Evolutionary conservation across 2,329 filamentous ascomycete genomes (phyloP).

Genomic region (Aspergillus caelatus): DNA sequence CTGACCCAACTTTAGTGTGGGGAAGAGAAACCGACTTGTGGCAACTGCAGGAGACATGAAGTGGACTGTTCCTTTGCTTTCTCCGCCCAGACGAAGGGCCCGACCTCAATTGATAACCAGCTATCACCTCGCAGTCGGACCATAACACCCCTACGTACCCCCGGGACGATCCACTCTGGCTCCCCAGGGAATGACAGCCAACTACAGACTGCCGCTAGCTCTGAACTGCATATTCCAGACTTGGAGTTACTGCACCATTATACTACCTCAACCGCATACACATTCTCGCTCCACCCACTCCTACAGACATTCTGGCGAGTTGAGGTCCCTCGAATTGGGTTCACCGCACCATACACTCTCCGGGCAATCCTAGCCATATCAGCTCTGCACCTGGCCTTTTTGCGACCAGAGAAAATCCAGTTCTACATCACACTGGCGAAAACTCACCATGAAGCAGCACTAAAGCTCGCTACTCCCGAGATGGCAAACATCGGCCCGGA

Average conservation of each 20-base stretch:
- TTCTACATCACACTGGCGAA: constrained; percentile 43
- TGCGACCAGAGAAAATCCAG: constrained; percentile 40
- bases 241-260: constrained; percentile 60
- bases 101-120: neutral
- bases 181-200: neutral
- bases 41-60: constrained; percentile 28
- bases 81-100: neutral
- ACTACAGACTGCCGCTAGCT: neutral
- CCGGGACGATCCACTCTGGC: neutral
- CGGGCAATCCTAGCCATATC: constrained; percentile 53
- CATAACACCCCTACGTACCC: neutral
- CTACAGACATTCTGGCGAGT: constrained; percentile 53
- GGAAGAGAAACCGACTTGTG: constrained; percentile 28
- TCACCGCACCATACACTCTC: constrained; percentile 53
- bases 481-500: constrained; percentile 36
- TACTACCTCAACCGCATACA: constrained; percentile 53
- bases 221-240: constrained; percentile 39
- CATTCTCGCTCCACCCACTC: constrained; percentile 46
- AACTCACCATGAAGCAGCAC: constrained; percentile 39
- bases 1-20: constrained; percentile 24
- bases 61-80: constrained; percentile 23
- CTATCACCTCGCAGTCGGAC: neutral
- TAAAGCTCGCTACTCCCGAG: constrained; percentile 34
- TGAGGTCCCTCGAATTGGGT: constrained; percentile 52
- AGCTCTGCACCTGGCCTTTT: constrained; percentile 52